These are phyloP conservation scores for Hevea brasiliensis DNA, from an alignment of 345 rosid genomes.

Conservation along the genomic window DNA sequence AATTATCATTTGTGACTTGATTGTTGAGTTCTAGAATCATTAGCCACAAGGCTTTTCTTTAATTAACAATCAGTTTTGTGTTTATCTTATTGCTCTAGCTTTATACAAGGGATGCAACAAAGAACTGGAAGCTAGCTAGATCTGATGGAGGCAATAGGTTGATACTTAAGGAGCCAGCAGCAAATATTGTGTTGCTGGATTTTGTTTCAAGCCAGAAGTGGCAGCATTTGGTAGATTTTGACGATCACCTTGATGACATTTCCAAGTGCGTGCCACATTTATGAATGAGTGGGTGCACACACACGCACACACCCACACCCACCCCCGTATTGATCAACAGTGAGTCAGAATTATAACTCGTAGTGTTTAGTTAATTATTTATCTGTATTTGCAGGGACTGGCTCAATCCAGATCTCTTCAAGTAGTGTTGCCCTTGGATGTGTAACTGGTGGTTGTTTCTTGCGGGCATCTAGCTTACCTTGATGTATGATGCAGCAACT, in stretches of 20 bases:
- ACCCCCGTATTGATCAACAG: no score
- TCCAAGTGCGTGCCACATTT: conserved; percentile 78
- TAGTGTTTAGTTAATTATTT: neutral
- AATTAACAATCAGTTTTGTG: neutral
- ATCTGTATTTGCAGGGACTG: conserved; percentile 75
- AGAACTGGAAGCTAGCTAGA: conserved; percentile 76
- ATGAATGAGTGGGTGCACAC: no score
- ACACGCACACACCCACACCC: no score
- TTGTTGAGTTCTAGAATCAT: neutral
- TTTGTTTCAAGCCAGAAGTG: conserved; percentile 73
- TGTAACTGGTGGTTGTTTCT: neutral
- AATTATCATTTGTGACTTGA: neutral
- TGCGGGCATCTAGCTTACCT: neutral
- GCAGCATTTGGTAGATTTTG: conserved; percentile 79
- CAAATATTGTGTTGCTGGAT: conserved; percentile 66
- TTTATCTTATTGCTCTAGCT: conserved; percentile 46
- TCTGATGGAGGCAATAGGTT: conserved; percentile 64
- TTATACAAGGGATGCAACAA: conserved; percentile 77
- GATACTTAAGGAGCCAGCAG: conserved; percentile 75
- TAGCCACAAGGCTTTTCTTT: neutral
- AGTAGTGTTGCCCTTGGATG: conserved; percentile 33
- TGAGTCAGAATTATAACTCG: neutral
- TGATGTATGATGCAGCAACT: neutral
- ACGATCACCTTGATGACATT: conserved; percentile 90
- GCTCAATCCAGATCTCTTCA: conserved; percentile 85